Percentiles rank a stretch among this genome's conserved stretches.
Evolutionary conservation across 1,284 basidiomycete genomes (phyloP).

Genomic region (Cryptococcus jaspeensis): DNA sequence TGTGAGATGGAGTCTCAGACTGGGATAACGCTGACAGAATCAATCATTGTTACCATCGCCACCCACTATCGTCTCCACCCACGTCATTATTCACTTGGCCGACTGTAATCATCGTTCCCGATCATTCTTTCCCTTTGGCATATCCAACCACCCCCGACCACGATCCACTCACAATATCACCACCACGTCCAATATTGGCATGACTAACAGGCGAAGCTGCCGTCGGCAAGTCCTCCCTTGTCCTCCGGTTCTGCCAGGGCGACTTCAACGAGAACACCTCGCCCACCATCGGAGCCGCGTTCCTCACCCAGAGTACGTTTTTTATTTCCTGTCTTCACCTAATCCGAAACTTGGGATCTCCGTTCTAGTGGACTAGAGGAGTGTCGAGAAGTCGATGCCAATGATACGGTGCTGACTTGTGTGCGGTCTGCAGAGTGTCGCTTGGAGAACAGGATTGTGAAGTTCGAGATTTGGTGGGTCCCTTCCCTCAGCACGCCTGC

Average conservation of each 20-base stretch:
- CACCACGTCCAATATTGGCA: neutral
- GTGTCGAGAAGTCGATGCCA: no score
- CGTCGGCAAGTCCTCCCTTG: slow-evolving; percentile 99
- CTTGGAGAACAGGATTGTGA: slow-evolving; percentile 52
- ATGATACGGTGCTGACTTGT: neutral
- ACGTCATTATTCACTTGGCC: slow-evolving; percentile 1
- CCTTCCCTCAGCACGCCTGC: neutral
- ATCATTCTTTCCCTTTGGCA: neutral
- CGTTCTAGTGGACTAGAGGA: neutral
- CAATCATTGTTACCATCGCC: neutral
- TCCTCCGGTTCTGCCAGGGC: slow-evolving; percentile 72
- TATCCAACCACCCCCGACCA: neutral
- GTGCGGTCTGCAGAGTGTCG: slow-evolving; percentile 43
- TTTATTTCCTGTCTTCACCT: neutral
- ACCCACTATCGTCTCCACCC: neutral
- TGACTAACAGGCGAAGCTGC: slow-evolving; percentile 80
- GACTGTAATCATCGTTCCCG: neutral
- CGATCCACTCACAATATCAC: slow-evolving; percentile 2
- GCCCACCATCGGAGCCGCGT: slow-evolving; percentile 96
- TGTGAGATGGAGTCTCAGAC: neutral
- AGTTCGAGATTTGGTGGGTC: slow-evolving; percentile 54
- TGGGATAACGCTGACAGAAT: neutral
- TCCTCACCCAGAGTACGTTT: slow-evolving; percentile 54
- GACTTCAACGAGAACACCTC: slow-evolving; percentile 52
- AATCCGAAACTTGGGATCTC: neutral